Base-by-base conservation (phyloP, 2,329 filamentous ascomycete species). In the Clonostachys rosea region DNA sequence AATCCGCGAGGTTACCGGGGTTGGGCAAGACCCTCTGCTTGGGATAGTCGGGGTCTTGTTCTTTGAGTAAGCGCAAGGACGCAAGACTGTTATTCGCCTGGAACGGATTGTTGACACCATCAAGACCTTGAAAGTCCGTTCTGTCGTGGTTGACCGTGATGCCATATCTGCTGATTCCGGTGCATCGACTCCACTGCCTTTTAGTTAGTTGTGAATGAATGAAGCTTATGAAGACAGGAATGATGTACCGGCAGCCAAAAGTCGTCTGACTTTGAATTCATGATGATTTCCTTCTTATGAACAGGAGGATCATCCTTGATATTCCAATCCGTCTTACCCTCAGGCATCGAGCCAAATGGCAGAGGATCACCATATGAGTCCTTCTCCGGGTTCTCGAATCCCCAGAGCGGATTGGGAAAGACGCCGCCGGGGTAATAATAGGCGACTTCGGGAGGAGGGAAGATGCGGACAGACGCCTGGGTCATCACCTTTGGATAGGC, bases 1-100 rank as follows among this genome's bases (percentile, higher is more conserved):
- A 54, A 34, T 55, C 51, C 6, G 54, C 54, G 5, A 49, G 41
- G 3, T 44, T 51, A 16, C 56, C 55, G 0, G 60, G 60, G 30
- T 58, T 51, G 11, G 57, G 48, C 35, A 59, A 53, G 9, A 30
- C 24, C 9, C 24, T 30, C 24, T 30, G 24, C 24, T 30, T 30
- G 24, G 24, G 24, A 30, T 30, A 30, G 24, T 30, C 24, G 1
- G 36, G 14, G 14, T 39, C 36, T 11, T n/a, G 36, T 11, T 39
- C 36, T 18, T 39, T 39, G 11, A 18, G 14, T 11, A n/a, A 18
- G 11, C 36, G 36, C 4, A 39, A n/a, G 36, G 36, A 39, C 8
- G 36, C 36, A 18, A 39, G 17, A 18, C 14, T 18, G 36, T n/a
- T 18, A 11, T 39, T 39, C 14, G 36, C 36, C 36, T 39, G 36